Base-by-base conservation (phyloP, 2,329 filamentous ascomycete species). In the Sclerotinia borealis region DNA sequence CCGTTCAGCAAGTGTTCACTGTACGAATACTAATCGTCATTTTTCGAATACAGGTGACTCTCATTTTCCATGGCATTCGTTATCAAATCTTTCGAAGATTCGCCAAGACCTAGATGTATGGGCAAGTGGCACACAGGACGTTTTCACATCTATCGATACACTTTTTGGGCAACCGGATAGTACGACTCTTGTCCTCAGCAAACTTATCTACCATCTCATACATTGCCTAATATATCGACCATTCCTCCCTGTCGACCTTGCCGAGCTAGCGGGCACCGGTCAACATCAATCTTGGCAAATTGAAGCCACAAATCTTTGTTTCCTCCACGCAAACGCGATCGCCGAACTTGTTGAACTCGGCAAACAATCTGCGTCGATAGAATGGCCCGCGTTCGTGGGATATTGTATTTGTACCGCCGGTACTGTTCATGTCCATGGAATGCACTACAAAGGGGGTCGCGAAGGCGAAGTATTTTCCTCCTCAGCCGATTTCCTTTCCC, bases 201-300 rank as follows among this genome's bases (percentile, higher is more conserved):
- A 95, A 75, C 81, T 95, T 48, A 86, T 96, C 36, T 96, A 95
- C 70, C 92, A 96, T 72, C 81, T 95, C 17, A 88, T 95, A 50
- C 90, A 96, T 76, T 96, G 91, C 72, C 80, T 96, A 56, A 88
- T 96, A 49, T 96, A 96, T 72, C 85, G 92, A 19, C 91, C 91
- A 0, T 96, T 96, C 75, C 79, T 96, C 7, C 92, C 92, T 0
- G 89, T 96, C 66, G 90, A 96, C 74, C 80, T 96, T 4, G 85
- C 88, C 29, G 92, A 96, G 74, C 83, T 96, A 8, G 85, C 90
- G 15, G 89, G 90, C 17, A 88, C 85, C 0, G 90, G 90, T 1
- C 91, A 96, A 71, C 90, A 96, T 69, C 91, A 96, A 73, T 93
- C 90, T 34, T 96, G 92, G 92, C 92, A 96, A 73, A 93, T 96